phyloP scores from a whole-genome alignment of 176 grass and related monocot genomes.

The Areca catechu region DNA sequence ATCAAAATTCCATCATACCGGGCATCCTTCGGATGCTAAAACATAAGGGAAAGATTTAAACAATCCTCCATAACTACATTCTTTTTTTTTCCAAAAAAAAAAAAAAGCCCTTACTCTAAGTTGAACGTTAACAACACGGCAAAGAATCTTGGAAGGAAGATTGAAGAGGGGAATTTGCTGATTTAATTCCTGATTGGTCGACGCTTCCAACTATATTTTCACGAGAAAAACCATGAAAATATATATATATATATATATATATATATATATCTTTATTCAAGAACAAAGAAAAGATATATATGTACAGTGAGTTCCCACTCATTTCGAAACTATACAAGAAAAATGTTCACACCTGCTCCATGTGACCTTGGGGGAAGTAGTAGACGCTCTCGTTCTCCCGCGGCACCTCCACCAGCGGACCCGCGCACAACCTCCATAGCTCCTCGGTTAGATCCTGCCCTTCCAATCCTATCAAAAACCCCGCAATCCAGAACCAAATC shows the following conservation, averaged over 20 bases:
- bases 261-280: not conserved
- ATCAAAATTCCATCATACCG: not conserved
- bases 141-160: constrained; percentile 84
- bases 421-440: constrained; percentile 86
- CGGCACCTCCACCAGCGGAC: constrained; percentile 83
- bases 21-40: not conserved
- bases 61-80: too few species aligned
- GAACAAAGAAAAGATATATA: not conserved
- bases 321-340: too few species aligned
- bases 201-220: constrained; percentile 42
- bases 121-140: constrained; percentile 76
- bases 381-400: constrained; percentile 58
- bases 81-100: not conserved
- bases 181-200: constrained; percentile 48
- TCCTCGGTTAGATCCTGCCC: constrained; percentile 46
- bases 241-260: too few species aligned
- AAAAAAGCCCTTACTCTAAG: constrained; percentile 44
- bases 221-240: constrained; percentile 9
- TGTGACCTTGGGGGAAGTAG: constrained; percentile 98
- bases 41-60: not conserved
- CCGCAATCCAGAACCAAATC: not conserved
- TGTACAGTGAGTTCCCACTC: too few species aligned
- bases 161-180: constrained; percentile 46
- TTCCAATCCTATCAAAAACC: not conserved
- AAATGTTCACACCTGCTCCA: constrained; percentile 54